Evolutionary conservation across 2,329 filamentous ascomycete genomes (phyloP), one percentile per base, ranked within the genome.

Genomic region (Neofusicoccum cordaticola): DNA sequence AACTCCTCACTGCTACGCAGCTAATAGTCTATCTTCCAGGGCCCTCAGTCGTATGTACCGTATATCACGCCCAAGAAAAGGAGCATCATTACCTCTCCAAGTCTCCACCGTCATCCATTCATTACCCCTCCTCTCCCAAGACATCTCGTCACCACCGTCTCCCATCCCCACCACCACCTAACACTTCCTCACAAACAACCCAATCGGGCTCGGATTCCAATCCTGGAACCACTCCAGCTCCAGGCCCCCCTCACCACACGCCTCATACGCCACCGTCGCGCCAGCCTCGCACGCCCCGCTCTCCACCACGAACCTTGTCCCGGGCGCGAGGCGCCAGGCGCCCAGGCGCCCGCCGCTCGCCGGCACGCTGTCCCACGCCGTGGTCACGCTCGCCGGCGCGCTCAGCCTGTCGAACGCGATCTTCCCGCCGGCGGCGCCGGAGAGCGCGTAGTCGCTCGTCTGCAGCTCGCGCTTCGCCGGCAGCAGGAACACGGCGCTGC

Each of bases 401-500:
- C 75, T 72, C 35, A 90, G 62, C 69, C 77, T 73, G n/a, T 77
- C 76, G 71, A 89, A 84, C 66, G 83, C 77, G 63, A 88, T 75
- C 50, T 77, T 76, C 45, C 86, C 87, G 17, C 80, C 76, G 27
- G 86, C 82, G 31, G 79, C 83, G 19, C 19, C 19, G 71, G 84
- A 41, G 3, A 65, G 45, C 11, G 19, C 15, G 75, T 80, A 89
- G 11, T 80, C 79, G 0, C 86, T 87, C 1, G 86, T 88, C 75
- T 86, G 76, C n/a, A 89, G 83, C 39, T 87, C 75, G 15, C 79
- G 70, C 67, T 85, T 75, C 58, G 79, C 69, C 11, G 89, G 88
- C 76, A 90, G 85, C 50, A 89, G 79, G 83, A 91, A 91, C 64
- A 87, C 78, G 8, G 90, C 78, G 63, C 81, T 84, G 78, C 88